Base-by-base conservation (phyloP, 2,329 filamentous ascomycete species). In the Cladophialophora psammophila region DNA sequence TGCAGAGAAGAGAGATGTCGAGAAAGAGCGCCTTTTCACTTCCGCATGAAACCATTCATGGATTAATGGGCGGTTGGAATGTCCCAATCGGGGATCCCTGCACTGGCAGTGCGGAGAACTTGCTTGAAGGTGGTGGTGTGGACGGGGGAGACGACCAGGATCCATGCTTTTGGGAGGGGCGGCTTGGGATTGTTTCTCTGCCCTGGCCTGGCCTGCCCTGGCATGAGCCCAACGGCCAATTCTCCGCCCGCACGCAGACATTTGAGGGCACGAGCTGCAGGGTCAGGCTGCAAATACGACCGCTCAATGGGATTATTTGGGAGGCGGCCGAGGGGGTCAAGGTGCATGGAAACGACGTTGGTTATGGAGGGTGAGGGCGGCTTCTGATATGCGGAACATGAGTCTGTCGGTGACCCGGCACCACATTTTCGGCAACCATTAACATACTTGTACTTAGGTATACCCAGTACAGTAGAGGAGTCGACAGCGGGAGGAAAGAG, bases 151-250 rank as follows among this genome's bases (percentile, higher is more conserved):
- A 35, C 8, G 31, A 52, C n/a, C 10, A 35, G 38, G 35, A 60
- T 45, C 36, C 6, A 4, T n/a, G 57, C 57, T 60, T 26, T 26
- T 26, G 26, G 26, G n/a, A n/a, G 26, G 26, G 8, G 45, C 38
- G 57, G 57, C 34, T 60, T 42, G 26, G 18, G 26, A 32, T 40
- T 50, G n/a, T 31, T 18, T 45, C 20, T 26, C 42, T 34, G 55
- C 34, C 26, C 42, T 34, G 34, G 15, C 34, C n/a, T 61, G 63
- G 15, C 34, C n/a, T 61, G 63, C 63, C 63, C 63, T 65, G 63
- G 36, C 63, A 65, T 45, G 53, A 65, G 63, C 26, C 12, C 60
- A 56, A 61, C 59, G 59, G n/a, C 38, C 32, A 61, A 61, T 61
- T 61, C 45, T 61, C 59, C 59, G 57, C 57, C 34, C 26, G 26